These are phyloP conservation scores for Ceratobasidium sp. DNA, from an alignment of 1,284 basidiomycete genomes.

Conservation along the genomic window DNA sequence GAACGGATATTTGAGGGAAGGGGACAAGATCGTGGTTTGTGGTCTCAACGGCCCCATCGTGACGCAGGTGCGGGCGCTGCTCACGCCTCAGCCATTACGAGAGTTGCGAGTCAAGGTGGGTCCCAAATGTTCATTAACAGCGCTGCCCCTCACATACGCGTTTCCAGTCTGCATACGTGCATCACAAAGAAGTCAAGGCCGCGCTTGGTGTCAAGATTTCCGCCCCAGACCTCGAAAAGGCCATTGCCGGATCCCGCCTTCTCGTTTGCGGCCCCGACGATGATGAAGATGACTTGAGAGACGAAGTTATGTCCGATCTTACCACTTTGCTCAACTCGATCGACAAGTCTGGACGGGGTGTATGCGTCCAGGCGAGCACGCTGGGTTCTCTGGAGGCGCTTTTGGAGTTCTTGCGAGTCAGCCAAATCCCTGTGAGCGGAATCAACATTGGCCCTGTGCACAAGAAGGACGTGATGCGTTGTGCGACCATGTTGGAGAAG, in stretches of 20 bases:
- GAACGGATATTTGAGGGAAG: slow-evolving; percentile 91
- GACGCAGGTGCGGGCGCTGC: slow-evolving; percentile 90
- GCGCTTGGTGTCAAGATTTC: slow-evolving; percentile 97
- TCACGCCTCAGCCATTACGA: slow-evolving; percentile 96
- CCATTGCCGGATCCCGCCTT: slow-evolving; percentile 96
- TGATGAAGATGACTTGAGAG: slow-evolving; percentile 53
- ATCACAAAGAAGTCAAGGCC: slow-evolving; percentile 98
- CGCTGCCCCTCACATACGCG: slow-evolving; percentile 27
- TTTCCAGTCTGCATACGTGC: slow-evolving; percentile 88
- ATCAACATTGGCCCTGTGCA: slow-evolving; percentile 99
- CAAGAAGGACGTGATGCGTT: slow-evolving; percentile 94
- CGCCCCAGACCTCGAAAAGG: slow-evolving; percentile 96
- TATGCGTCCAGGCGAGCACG: slow-evolving; percentile 97
- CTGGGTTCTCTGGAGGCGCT: slow-evolving; percentile 97
- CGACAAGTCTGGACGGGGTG: slow-evolving; percentile 93
- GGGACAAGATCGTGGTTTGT: slow-evolving; percentile 95
- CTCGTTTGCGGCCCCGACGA: slow-evolving; percentile 83
- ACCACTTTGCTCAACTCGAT: slow-evolving; percentile 89
- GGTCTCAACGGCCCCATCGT: slow-evolving; percentile 98
- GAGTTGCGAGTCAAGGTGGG: slow-evolving; percentile 93
- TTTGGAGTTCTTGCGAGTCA: slow-evolving; percentile 91
- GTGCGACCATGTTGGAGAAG: slow-evolving; percentile 94
- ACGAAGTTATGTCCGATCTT: slow-evolving; percentile 68
- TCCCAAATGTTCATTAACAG: slow-evolving; percentile 18
- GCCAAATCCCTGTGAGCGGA: slow-evolving; percentile 96